These are phyloP conservation scores for Neofusicoccum sp. DNA, from an alignment of 2,329 filamentous ascomycete genomes.

Conservation along the genomic window DNA sequence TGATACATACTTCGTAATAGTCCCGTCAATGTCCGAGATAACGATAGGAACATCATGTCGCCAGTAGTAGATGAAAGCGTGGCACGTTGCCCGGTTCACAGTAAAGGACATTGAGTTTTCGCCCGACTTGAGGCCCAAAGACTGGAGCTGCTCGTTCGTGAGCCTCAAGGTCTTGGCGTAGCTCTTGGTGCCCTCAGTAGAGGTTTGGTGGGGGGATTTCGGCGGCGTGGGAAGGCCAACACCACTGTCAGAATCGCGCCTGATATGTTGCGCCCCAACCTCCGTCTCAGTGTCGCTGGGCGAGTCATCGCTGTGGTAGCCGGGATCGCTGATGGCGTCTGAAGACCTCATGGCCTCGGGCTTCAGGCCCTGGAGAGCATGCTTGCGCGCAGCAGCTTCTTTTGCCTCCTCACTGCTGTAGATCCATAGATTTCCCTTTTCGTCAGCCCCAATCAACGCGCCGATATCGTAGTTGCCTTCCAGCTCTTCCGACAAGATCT, in stretches of 20 bases:
- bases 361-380: conserved; percentile 52
- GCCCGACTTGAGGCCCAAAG: conserved; percentile 76
- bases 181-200: conserved; percentile 73
- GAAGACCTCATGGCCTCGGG: conserved; percentile 56
- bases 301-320: conserved; percentile 86
- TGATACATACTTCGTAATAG: conserved; percentile 75
- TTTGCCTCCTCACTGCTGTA: conserved; percentile 98
- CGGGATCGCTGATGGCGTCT: conserved; percentile 89
- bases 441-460: conserved; percentile 89
- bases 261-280: conserved; percentile 51
- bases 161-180: conserved; percentile 95
- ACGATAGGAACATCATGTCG: conserved; percentile 87
- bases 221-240: conserved; percentile 63
- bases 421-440: conserved; percentile 97
- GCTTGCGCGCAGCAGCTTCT: conserved; percentile 72
- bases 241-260: conserved; percentile 68
- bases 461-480: conserved; percentile 97
- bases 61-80: conserved; percentile 93
- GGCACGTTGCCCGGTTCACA: conserved; percentile 90
- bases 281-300: conserved; percentile 58
- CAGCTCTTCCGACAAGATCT: conserved; percentile 87
- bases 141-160: conserved; percentile 92
- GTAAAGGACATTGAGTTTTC: conserved; percentile 94
- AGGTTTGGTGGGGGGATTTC: conserved; percentile 48
- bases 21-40: conserved; percentile 97